Evolutionary conservation across 768 basidiomycete genomes (phyloP).

Genomic region (Rhizopogon vulgaris): DNA sequence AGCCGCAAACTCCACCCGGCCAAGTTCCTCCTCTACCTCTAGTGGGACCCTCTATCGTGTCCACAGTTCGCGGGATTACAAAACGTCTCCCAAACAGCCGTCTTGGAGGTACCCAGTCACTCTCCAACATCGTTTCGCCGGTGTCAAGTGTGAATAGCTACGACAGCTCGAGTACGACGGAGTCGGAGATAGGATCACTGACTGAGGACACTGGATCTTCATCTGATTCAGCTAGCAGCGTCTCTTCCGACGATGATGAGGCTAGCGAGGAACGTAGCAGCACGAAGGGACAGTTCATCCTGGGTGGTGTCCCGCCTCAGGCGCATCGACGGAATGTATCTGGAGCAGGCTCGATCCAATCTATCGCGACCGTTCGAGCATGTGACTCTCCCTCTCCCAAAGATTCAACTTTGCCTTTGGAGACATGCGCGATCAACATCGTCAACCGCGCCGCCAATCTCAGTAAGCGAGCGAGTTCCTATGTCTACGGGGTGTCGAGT

Average conservation of each 20-base stretch:
- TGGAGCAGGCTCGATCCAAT: constrained; percentile 27
- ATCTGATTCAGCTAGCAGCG: constrained; percentile 40
- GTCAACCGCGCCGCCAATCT: constrained; percentile 17
- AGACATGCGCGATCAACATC: constrained; percentile 19
- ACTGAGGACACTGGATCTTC: constrained; percentile 61
- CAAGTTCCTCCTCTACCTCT: constrained; percentile 25
- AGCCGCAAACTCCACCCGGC: constrained; percentile 35
- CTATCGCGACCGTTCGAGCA: constrained; percentile 30
- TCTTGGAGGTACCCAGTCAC: constrained; percentile 24
- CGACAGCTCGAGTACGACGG: constrained; percentile 37
- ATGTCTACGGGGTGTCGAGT: constrained; percentile 18
- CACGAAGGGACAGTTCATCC: constrained; percentile 34
- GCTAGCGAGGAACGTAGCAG: constrained; percentile 13
- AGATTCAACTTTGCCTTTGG: constrained; percentile 7
- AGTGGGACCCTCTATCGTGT: constrained; percentile 35
- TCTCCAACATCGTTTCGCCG: constrained; percentile 21
- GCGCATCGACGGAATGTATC: constrained; percentile 33
- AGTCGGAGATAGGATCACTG: constrained; percentile 52
- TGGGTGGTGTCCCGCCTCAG: constrained; percentile 42
- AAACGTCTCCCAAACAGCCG: constrained; percentile 46
- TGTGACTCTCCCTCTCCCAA: constrained; percentile 17
- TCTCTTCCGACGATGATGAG: constrained; percentile 40
- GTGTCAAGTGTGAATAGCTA: constrained; percentile 37
- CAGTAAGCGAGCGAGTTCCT: constrained; percentile 23
- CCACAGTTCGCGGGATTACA: constrained; percentile 54